Percentiles rank a stretch among this genome's conserved stretches.
phyloP scores from a whole-genome alignment of 345 rosid genomes.

The Euclidium syriacum region DNA sequence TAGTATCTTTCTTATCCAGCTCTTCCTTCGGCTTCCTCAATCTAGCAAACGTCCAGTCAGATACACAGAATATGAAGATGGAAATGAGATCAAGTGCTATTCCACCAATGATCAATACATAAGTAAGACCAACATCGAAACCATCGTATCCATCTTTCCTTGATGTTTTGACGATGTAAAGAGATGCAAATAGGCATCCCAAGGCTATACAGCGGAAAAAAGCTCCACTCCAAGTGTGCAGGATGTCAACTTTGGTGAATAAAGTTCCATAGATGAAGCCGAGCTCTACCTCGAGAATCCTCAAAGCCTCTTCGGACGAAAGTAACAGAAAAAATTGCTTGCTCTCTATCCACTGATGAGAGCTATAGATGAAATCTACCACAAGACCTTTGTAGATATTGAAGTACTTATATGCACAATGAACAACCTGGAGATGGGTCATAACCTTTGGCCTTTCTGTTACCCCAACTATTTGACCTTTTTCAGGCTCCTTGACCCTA shows the following conservation, averaged over 20 bases:
- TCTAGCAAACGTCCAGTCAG: constrained; percentile 44
- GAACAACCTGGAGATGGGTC: constrained; percentile 12
- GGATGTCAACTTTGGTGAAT: constrained; percentile 34
- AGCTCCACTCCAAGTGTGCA: neutral
- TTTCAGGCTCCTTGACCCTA: neutral
- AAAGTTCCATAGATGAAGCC: constrained; percentile 37
- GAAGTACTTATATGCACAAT: constrained; percentile 22
- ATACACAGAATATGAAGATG: constrained; percentile 34
- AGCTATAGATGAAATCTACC: constrained; percentile 21
- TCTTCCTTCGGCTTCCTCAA: neutral
- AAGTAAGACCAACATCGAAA: constrained; percentile 25
- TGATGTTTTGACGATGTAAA: constrained; percentile 21
- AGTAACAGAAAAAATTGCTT: neutral
- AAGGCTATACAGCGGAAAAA: constrained; percentile 15
- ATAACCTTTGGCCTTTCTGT: neutral
- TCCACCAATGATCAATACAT: constrained; percentile 23
- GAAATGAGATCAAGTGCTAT: constrained; percentile 25
- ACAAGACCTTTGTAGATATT: constrained; percentile 36
- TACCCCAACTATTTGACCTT: neutral
- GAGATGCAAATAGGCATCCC: constrained; percentile 17
- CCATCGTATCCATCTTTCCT: constrained; percentile 23
- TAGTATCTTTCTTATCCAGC: neutral
- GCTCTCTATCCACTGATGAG: neutral
- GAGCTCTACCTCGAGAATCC: constrained; percentile 34
- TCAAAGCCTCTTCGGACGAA: constrained; percentile 9